Percentiles rank a stretch among this genome's conserved stretches.
These are phyloP conservation scores for Penicillium sp. DNA, from an alignment of 2,329 filamentous ascomycete species.

Conservation along the genomic window DNA sequence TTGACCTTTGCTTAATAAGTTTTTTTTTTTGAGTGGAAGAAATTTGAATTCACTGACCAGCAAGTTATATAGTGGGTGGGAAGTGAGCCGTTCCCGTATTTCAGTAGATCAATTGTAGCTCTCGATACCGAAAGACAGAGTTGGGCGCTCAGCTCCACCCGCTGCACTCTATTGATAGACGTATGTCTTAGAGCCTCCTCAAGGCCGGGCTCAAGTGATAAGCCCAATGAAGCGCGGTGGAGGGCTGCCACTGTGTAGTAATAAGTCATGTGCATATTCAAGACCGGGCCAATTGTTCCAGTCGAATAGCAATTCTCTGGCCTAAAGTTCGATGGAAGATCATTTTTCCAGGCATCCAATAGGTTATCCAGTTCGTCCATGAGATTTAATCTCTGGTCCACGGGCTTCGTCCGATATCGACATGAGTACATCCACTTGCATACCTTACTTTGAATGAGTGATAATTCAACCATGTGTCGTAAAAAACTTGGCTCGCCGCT, in stretches of 20 bases:
- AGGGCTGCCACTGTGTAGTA: background rate
- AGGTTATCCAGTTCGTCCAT: background rate
- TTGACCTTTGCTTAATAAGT: background rate
- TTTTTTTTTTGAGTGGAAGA: too few species aligned
- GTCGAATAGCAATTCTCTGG: background rate
- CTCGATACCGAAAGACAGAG: background rate
- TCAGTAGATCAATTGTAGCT: background rate
- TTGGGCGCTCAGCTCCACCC: background rate
- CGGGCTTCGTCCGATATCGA: background rate
- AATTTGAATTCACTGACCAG: background rate
- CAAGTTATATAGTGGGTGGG: too few species aligned
- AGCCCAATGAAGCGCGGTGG: background rate
- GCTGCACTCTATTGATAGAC: background rate
- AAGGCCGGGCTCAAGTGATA: background rate
- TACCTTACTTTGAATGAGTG: background rate
- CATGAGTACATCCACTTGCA: background rate
- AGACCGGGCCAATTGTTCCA: background rate
- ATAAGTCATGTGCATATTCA: background rate
- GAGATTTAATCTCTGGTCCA: background rate
- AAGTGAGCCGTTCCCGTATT: background rate
- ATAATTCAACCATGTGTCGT: background rate
- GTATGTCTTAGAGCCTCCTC: background rate
- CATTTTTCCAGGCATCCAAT: background rate
- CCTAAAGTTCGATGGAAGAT: background rate
- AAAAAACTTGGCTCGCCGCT: background rate